Evolutionary conservation across 2,329 filamentous ascomycete genomes (phyloP), one percentile per base, ranked within the genome.

Genomic region (Verticillium nubilum): DNA sequence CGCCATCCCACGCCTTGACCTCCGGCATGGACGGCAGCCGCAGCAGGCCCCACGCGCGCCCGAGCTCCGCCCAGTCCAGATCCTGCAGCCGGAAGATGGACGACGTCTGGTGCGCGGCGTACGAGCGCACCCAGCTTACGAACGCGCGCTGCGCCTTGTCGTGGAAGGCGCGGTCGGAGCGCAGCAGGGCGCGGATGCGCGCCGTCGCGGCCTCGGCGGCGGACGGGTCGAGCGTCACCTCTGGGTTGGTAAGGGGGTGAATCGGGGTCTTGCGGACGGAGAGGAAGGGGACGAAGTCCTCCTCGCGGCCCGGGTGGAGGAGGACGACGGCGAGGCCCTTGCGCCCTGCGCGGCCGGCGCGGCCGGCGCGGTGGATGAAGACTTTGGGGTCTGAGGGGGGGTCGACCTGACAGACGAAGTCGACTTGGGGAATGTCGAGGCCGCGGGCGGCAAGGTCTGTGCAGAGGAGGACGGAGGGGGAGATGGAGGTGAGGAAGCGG

Each of bases 1-100:
- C 88, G 4, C 88, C 88, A 13, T 86, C 82, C 79, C 90, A 94
- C 0, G 80, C 83, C 67, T 87, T 89, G 58, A 91, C 77, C 73
- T 99, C 95, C 0, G 95, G 94, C 95, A 99, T 99, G 70, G 90
- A 92, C 4, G 95, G 95, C 64, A 98, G 81, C 56, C 87, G 87
- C 2, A 97, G 79, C 1, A 99, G 80, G 1, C 91, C 95, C 91
- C 94, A 99, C 0, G 89, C 90, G 58, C 86, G 80, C 1, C 87
- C 94, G 1, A 95, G 80, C 58, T 92, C 89, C 5, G 82, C 77
- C 95, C 95, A 99, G 72, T 97, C 88, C 17, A 97, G 80, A 67
- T 96, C 92, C 3, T 81, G 73, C 2, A 92, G 79, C 12, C 90
- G 86, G 78, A 99, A 99, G 65, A 99, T 98, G 68, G 92, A 96